phyloP scores from a whole-genome alignment of 2,329 filamentous ascomycete genomes.

The Fusarium marasasianum region DNA sequence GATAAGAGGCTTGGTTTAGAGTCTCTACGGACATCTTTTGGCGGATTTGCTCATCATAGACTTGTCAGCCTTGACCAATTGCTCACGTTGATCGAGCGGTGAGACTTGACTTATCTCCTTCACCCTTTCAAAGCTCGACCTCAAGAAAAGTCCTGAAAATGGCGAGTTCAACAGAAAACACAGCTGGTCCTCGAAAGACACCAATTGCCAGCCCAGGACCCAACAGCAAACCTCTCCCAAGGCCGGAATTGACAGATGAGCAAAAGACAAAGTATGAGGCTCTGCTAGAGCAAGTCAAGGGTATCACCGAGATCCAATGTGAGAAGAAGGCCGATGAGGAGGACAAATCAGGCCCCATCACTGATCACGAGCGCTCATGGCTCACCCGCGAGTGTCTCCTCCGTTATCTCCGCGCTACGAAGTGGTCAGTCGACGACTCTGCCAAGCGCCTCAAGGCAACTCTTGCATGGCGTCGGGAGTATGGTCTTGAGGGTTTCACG shows the following conservation, averaged over 20 bases:
- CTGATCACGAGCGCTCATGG: constrained; percentile 86
- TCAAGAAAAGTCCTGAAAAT: constrained; percentile 16
- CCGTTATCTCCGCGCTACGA: constrained; percentile 91
- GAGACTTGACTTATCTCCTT: constrained; percentile 20
- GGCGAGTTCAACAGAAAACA: constrained; percentile 31
- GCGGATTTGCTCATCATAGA: background rate
- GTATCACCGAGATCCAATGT: constrained; percentile 72
- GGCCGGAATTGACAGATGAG: constrained; percentile 73
- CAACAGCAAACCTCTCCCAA: constrained; percentile 64
- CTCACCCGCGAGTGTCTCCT: constrained; percentile 91
- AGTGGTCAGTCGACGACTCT: constrained; percentile 83
- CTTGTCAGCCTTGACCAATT: constrained; percentile 14
- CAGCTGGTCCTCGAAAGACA: constrained; percentile 53
- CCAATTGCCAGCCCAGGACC: constrained; percentile 69
- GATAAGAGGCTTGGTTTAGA: background rate
- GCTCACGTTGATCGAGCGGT: constrained; percentile 28
- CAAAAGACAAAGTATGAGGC: constrained; percentile 84
- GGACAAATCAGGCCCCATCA: constrained; percentile 71
- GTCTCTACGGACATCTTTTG: background rate
- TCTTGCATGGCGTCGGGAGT: constrained; percentile 89
- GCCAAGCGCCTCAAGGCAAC: constrained; percentile 83
- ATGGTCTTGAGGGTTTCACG: constrained; percentile 81
- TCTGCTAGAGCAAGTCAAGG: constrained; percentile 74
- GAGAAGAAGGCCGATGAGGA: constrained; percentile 59
- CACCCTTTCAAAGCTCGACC: background rate